phyloP scores from a whole-genome alignment of 768 basidiomycete species.

The Auriscalpium vulgare region DNA sequence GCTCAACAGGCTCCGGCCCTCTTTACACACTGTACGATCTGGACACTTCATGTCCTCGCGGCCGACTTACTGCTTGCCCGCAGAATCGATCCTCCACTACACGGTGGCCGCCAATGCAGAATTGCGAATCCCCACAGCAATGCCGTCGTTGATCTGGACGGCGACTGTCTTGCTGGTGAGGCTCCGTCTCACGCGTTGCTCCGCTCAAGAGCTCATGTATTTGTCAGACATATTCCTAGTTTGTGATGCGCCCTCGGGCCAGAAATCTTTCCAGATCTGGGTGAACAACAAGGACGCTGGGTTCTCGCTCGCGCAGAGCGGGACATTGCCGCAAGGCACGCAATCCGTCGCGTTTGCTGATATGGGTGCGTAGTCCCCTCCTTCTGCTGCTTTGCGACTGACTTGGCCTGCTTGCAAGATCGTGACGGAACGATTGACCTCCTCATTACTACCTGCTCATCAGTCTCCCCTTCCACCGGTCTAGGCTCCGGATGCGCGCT shows the following conservation, averaged over 20 bases:
- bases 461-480: slow-evolving; percentile 60
- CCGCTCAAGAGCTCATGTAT: too few relatives aligned
- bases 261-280: slow-evolving; percentile 84
- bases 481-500: slow-evolving; percentile 71
- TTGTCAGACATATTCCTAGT: slow-evolving; percentile 77
- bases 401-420: slow-evolving; percentile 35
- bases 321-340: slow-evolving; percentile 63
- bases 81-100: slow-evolving; percentile 44
- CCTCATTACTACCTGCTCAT: slow-evolving; percentile 79
- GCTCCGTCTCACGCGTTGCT: background rate
- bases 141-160: slow-evolving; percentile 88
- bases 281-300: slow-evolving; percentile 73
- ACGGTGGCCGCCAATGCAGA: slow-evolving; percentile 52
- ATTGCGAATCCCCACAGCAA: slow-evolving; percentile 90
- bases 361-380: slow-evolving; percentile 47
- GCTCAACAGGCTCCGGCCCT: slow-evolving; percentile 38
- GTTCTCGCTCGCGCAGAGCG: slow-evolving; percentile 61
- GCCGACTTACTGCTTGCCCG: background rate
- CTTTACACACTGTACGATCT: slow-evolving; percentile 59
- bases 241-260: slow-evolving; percentile 51
- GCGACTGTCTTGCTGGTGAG: slow-evolving; percentile 89
- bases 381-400: background rate
- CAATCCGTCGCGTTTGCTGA: slow-evolving; percentile 87
- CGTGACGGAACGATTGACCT: slow-evolving; percentile 96
- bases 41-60: background rate